These are phyloP conservation scores for Penicillium coffeae DNA, from an alignment of 495 filamentous ascomycete genomes.

Conservation along the genomic window DNA sequence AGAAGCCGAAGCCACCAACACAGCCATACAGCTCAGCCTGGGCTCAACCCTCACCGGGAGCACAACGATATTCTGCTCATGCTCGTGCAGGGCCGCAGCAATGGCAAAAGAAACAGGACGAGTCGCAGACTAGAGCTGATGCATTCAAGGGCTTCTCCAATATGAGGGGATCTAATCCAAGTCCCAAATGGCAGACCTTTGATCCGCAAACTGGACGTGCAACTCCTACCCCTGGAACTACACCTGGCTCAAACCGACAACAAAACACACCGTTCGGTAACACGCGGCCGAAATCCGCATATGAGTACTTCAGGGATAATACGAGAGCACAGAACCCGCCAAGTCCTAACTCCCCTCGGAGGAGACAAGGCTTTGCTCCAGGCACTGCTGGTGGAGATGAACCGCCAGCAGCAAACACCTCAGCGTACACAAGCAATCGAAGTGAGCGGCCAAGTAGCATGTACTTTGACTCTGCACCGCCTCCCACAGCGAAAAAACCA, in stretches of 20 bases:
- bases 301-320: constrained; percentile 40
- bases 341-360: constrained; percentile 43
- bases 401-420: constrained; percentile 50
- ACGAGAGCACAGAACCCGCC: constrained; percentile 27
- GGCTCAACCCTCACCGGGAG: constrained; percentile 47
- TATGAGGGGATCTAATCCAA: constrained; percentile 49
- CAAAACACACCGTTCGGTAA: constrained; percentile 33
- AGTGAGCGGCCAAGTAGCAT: constrained; percentile 33
- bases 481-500: constrained; percentile 43
- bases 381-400: constrained; percentile 53
- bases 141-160: constrained; percentile 65
- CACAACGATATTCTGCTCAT: constrained; percentile 53
- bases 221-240: constrained; percentile 15
- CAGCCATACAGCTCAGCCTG: constrained; percentile 23
- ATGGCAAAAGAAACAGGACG: constrained; percentile 45
- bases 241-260: constrained; percentile 31
- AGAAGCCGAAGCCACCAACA: constrained; percentile 30
- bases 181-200: constrained; percentile 31
- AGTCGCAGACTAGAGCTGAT: constrained; percentile 52
- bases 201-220: constrained; percentile 37
- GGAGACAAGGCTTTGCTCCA: constrained; percentile 53
- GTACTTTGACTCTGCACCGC: constrained; percentile 32
- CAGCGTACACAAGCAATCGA: constrained; percentile 45
- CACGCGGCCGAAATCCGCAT: constrained; percentile 39
- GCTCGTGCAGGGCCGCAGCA: constrained; percentile 40